A percentile compares a stretch with the other conserved stretches of the same genome.
phyloP scores from a whole-genome alignment of 441 rosid species.

The Gossypium schwendimanii region DNA sequence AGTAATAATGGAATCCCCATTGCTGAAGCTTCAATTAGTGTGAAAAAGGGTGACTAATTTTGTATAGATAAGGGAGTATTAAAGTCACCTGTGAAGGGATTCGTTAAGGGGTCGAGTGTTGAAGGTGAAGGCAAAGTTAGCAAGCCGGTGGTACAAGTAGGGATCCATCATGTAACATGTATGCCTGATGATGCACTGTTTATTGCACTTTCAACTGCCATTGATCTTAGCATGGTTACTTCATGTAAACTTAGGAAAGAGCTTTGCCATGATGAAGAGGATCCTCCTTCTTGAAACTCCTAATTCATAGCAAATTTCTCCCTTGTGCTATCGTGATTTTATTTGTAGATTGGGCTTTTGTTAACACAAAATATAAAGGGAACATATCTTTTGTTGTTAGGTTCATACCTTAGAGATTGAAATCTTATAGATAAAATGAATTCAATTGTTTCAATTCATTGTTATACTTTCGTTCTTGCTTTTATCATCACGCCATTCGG shows the following conservation, averaged over 20 bases:
- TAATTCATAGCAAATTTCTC: no score
- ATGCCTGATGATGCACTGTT: conserved; percentile 79
- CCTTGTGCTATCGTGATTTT: no score
- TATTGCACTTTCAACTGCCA: conserved; percentile 77
- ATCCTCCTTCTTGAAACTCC: conserved; percentile 14
- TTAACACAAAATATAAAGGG: no score
- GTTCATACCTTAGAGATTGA: no score
- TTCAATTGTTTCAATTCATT: no score
- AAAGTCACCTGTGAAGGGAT: conserved; percentile 64
- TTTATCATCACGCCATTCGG: no score
- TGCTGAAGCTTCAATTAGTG: conserved; percentile 59
- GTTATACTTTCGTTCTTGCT: no score
- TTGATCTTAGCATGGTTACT: conserved; percentile 81
- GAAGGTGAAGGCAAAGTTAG: conserved; percentile 82
- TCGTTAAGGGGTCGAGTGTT: conserved; percentile 76
- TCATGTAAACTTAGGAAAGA: conserved; percentile 75
- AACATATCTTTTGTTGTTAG: no score
- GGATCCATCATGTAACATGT: conserved; percentile 77
- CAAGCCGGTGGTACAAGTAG: conserved; percentile 70
- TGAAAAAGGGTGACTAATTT: conserved; percentile 62
- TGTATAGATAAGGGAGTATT: conserved; percentile 52
- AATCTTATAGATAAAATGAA: no score
- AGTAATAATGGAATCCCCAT: conserved; percentile 47
- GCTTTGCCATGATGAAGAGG: conserved; percentile 66
- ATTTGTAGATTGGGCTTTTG: no score